Percentiles rank a stretch among this genome's conserved stretches.
Conservation (phyloP, 305 asterid genomes). For the Lippia alba region DNA sequence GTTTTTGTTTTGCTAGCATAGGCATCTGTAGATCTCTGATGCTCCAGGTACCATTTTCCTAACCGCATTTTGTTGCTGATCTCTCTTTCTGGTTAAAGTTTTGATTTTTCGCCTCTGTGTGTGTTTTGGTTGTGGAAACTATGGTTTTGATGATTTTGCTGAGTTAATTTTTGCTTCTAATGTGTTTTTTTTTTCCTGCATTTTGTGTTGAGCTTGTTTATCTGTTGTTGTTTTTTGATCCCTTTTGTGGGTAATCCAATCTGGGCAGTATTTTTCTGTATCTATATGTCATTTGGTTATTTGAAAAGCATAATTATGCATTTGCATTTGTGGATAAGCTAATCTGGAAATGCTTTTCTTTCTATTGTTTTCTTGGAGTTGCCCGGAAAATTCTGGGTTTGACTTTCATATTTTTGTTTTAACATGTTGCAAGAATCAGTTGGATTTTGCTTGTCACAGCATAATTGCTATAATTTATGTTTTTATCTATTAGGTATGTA, state of each 20-base stretch:
- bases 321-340: background rate
- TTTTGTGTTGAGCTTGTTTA: constrained; percentile 10
- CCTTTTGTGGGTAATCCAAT: constrained; percentile 1
- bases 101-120: background rate
- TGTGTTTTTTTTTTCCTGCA: constrained; percentile 9
- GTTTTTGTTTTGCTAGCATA: constrained; percentile 1
- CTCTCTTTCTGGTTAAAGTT: constrained; percentile 8
- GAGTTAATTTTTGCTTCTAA: constrained; percentile 13
- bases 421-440: background rate
- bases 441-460: constrained; percentile 4
- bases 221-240: background rate
- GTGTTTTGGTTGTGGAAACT: background rate
- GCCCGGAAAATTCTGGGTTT: background rate
- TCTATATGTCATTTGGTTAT: background rate
- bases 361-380: background rate
- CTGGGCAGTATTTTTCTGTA: constrained; percentile 8
- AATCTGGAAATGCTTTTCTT: background rate
- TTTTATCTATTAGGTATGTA: background rate
- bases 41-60: constrained; percentile 42
- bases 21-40: constrained; percentile 41
- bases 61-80: constrained; percentile 35
- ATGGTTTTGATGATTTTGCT: background rate
- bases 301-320: background rate
- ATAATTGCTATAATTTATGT: background rate
- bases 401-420: background rate